Conservation (phyloP, 2,329 filamentous ascomycete genomes). For the Sporothrix pseudoabietina region DNA sequence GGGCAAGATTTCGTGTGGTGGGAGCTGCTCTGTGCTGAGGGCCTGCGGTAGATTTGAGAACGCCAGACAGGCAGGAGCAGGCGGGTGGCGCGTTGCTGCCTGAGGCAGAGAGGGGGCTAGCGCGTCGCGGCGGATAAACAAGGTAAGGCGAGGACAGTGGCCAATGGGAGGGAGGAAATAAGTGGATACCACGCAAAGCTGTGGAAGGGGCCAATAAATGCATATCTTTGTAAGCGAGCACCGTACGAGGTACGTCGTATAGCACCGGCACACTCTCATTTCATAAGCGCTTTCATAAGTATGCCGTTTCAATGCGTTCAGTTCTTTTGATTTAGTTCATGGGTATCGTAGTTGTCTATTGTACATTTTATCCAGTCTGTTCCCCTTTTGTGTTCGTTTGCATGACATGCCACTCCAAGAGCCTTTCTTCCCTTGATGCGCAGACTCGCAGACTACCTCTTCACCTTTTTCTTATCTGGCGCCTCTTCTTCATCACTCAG, state of each 20-base stretch:
- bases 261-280: no score
- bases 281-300: no score
- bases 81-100: constrained; percentile 24
- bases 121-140: background rate
- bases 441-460: constrained; percentile 47
- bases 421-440: background rate
- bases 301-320: no score
- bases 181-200: background rate
- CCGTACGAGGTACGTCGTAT: no score
- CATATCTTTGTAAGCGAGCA: constrained; percentile 3
- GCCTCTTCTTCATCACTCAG: constrained; percentile 81
- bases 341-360: constrained; percentile 22
- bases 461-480: constrained; percentile 65
- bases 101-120: constrained; percentile 13
- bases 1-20: constrained; percentile 53
- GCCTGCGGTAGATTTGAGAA: constrained; percentile 34
- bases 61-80: constrained; percentile 14
- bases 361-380: background rate
- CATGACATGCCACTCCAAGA: background rate
- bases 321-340: background rate
- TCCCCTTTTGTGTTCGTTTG: background rate
- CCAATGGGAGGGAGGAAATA: background rate
- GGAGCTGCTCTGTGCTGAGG: constrained; percentile 49
- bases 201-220: background rate
- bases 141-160: background rate